These are phyloP conservation scores for Mucor velutinosus DNA, from an alignment of 371 early-diverging fungal genomes.

Conservation along the genomic window DNA sequence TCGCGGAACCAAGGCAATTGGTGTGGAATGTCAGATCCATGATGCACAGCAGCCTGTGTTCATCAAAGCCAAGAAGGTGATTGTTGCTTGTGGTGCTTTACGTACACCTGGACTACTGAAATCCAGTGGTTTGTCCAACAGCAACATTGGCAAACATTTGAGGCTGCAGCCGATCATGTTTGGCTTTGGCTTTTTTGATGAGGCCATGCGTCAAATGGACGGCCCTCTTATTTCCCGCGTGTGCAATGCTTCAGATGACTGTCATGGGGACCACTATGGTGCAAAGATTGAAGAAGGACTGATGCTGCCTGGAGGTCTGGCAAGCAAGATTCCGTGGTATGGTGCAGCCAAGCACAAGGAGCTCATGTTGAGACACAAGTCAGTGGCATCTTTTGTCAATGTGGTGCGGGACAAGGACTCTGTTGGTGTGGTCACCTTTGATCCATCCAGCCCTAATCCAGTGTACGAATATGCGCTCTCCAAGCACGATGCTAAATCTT, in stretches of 20 bases:
- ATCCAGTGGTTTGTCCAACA: constrained; percentile 65
- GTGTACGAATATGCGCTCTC: constrained; percentile 45
- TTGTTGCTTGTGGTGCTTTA: constrained; percentile 66
- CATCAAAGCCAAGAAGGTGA: constrained; percentile 52
- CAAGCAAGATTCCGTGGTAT: constrained; percentile 49
- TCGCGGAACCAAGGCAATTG: constrained; percentile 41
- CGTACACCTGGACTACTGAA: constrained; percentile 65
- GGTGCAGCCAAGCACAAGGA: constrained; percentile 53
- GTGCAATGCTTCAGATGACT: constrained; percentile 12
- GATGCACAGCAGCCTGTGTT: not conserved
- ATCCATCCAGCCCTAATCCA: constrained; percentile 6
- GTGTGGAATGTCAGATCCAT: constrained; percentile 43
- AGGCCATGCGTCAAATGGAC: constrained; percentile 46
- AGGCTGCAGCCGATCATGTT: constrained; percentile 46
- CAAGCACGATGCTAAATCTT: constrained; percentile 45
- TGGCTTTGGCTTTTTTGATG: constrained; percentile 50
- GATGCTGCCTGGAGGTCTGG: constrained; percentile 43
- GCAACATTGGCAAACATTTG: constrained; percentile 63
- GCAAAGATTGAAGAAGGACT: constrained; percentile 62
- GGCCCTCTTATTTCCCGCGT: constrained; percentile 64
- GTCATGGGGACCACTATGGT: constrained; percentile 59
- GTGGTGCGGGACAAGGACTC: constrained; percentile 70
- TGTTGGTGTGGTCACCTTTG: constrained; percentile 20
- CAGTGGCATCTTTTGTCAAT: constrained; percentile 48
- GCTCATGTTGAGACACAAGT: constrained; percentile 44